phyloP scores from a whole-genome alignment of 2,329 filamentous ascomycete genomes.

The Pseudogymnoascus sp. region DNA sequence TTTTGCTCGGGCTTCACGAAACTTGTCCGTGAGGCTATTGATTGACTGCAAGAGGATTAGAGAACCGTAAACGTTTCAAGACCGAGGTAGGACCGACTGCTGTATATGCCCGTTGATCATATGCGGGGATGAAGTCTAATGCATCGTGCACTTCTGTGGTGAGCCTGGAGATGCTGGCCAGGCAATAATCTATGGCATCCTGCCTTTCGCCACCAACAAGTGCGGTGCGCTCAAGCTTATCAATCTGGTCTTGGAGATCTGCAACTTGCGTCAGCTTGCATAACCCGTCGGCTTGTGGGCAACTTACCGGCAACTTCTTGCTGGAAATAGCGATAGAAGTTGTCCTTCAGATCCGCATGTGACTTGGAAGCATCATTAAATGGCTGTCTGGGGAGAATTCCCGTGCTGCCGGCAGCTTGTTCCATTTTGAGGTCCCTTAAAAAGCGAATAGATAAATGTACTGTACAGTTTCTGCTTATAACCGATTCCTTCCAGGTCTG shows the following conservation, averaged over 20 bases:
- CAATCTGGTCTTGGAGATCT: slow-evolving; percentile 74
- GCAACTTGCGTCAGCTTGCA: slow-evolving; percentile 13
- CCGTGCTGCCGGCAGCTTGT: neutral
- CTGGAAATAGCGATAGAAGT: slow-evolving; percentile 80
- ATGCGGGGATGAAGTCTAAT: slow-evolving; percentile 71
- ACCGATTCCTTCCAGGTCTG: neutral
- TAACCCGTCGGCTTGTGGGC: neutral
- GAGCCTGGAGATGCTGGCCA: slow-evolving; percentile 70
- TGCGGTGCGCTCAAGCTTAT: slow-evolving; percentile 54
- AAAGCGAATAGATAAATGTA: neutral
- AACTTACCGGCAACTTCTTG: slow-evolving; percentile 60
- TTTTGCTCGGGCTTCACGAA: slow-evolving; percentile 60
- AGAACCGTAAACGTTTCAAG: neutral
- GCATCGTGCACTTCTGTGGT: slow-evolving; percentile 82
- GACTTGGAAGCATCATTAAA: slow-evolving; percentile 17
- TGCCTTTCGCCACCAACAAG: slow-evolving; percentile 65
- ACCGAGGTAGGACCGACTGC: slow-evolving; percentile 45
- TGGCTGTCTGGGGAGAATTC: slow-evolving; percentile 15
- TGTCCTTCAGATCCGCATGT: slow-evolving; percentile 53
- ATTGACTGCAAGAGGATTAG: slow-evolving; percentile 49
- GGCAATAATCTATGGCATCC: slow-evolving; percentile 71
- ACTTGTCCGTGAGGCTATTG: slow-evolving; percentile 70
- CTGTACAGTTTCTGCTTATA: neutral
- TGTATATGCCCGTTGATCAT: slow-evolving; percentile 81
- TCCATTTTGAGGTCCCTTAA: neutral